These are phyloP conservation scores for Periconia sp. DNA, from an alignment of 2,329 filamentous ascomycete genomes.

Conservation along the genomic window DNA sequence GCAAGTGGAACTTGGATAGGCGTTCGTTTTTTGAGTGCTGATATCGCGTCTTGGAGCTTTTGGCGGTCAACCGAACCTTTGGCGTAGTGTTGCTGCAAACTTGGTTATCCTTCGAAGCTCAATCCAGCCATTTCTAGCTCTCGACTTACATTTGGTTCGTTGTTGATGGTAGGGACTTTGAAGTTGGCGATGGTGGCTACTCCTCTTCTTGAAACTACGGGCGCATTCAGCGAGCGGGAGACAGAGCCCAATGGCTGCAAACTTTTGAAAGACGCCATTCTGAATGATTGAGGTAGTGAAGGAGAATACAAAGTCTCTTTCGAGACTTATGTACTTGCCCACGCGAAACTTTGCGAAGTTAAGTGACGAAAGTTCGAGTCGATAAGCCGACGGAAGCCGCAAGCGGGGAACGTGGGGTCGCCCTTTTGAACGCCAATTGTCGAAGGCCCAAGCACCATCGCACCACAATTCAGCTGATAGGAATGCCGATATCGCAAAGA, in stretches of 20 bases:
- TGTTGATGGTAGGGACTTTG: conserved; percentile 81
- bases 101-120: neutral
- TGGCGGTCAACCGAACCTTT: conserved; percentile 80
- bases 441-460: neutral
- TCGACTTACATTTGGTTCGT: conserved; percentile 86
- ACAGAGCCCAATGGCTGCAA: conserved; percentile 32
- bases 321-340: conserved; percentile 12
- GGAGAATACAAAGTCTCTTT: neutral
- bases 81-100: conserved; percentile 76
- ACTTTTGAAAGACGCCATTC: conserved; percentile 37
- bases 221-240: conserved; percentile 28
- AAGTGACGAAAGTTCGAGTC: neutral
- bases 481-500: conserved; percentile 1
- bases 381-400: conserved; percentile 23
- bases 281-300: conserved; percentile 5
- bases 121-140: neutral
- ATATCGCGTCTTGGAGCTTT: conserved; percentile 73
- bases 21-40: conserved; percentile 66
- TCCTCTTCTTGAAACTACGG: conserved; percentile 30
- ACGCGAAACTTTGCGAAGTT: conserved; percentile 1
- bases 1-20: conserved; percentile 80
- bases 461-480: neutral
- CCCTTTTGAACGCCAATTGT: neutral
- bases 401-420: conserved; percentile 11
- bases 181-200: conserved; percentile 74